Conservation (phyloP, 2,329 filamentous ascomycete genomes). For the Xylaria multiplex region DNA sequence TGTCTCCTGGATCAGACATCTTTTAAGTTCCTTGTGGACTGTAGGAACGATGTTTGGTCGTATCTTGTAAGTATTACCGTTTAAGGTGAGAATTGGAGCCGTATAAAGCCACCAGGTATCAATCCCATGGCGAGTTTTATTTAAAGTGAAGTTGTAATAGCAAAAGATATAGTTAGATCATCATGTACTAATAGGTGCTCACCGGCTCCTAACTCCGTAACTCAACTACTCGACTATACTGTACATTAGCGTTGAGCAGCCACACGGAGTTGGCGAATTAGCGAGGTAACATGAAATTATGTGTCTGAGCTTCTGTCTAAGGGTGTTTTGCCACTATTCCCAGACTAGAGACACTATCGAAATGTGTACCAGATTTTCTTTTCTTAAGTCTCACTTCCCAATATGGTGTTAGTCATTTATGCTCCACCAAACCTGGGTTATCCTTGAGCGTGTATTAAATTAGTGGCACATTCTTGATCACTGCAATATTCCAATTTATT, state of each 20-base stretch:
- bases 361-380: background rate
- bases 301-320: constrained; percentile 18
- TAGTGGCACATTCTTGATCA: background rate
- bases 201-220: no score
- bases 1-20: background rate
- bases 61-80: background rate
- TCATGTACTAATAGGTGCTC: background rate
- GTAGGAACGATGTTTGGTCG: background rate
- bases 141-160: background rate
- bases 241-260: background rate
- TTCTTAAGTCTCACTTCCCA: background rate
- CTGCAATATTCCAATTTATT: background rate
- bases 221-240: background rate
- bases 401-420: background rate
- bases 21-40: constrained; percentile 2
- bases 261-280: constrained; percentile 24
- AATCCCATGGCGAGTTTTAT: background rate
- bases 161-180: background rate
- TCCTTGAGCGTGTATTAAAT: constrained; percentile 12
- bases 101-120: constrained; percentile 1
- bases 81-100: background rate
- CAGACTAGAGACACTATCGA: background rate
- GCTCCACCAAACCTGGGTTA: background rate
- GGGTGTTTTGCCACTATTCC: background rate
- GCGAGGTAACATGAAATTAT: constrained; percentile 21